These are phyloP conservation scores for Penicillium sp. DNA, from an alignment of 2,329 filamentous ascomycete genomes.

Conservation along the genomic window DNA sequence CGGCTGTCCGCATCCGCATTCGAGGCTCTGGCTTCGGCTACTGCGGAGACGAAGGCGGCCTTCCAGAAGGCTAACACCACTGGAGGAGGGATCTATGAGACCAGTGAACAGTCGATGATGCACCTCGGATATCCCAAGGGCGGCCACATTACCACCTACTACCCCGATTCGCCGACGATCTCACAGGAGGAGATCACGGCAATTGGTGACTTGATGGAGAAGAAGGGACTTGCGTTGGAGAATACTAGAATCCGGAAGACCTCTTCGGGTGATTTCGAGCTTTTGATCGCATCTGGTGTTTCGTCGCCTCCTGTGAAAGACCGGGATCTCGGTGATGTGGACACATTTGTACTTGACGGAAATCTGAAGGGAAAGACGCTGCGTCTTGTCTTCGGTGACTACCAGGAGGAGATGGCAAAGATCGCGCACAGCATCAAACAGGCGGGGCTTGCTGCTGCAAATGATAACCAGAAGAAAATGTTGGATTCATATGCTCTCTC, in stretches of 20 bases:
- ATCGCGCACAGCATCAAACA: constrained; percentile 66
- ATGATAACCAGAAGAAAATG: constrained; percentile 73
- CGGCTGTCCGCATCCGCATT: constrained; percentile 65
- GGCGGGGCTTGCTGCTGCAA: constrained; percentile 68
- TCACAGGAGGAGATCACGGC: constrained; percentile 72
- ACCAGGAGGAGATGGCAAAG: constrained; percentile 68
- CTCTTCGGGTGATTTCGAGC: constrained; percentile 63
- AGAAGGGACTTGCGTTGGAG: constrained; percentile 68
- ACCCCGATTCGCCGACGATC: constrained; percentile 72
- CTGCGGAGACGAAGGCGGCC: constrained; percentile 60
- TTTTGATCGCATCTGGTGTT: constrained; percentile 70
- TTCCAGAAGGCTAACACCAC: constrained; percentile 63
- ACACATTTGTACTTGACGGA: constrained; percentile 62
- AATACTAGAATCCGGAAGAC: constrained; percentile 75
- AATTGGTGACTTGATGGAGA: constrained; percentile 70
- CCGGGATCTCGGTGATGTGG: constrained; percentile 67
- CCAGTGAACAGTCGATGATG: constrained; percentile 63
- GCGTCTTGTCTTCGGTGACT: constrained; percentile 72
- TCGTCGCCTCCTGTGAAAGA: constrained; percentile 60
- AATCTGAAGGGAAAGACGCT: constrained; percentile 66
- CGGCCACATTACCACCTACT: constrained; percentile 79
- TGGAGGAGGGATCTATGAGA: constrained; percentile 69
- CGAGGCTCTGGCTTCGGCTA: constrained; percentile 61
- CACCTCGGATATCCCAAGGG: constrained; percentile 73
- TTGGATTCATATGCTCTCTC: constrained; percentile 71